A percentile compares a stretch with the other conserved stretches of the same genome.
Conservation (phyloP, 805 yeast species). For the Starmera pachycereana region DNA sequence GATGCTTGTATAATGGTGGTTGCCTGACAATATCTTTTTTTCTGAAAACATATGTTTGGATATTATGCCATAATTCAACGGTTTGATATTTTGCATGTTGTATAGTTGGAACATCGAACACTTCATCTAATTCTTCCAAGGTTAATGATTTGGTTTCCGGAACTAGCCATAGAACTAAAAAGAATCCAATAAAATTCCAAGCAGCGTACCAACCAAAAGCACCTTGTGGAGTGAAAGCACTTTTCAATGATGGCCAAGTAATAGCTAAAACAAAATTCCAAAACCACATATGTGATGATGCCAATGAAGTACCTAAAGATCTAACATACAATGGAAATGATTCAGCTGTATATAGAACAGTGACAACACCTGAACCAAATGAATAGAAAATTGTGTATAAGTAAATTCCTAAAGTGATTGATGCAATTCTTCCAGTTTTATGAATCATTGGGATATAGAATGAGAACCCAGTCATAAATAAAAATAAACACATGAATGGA, state of each 20-base stretch:
- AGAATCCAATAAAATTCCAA: constrained; percentile 66
- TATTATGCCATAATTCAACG: constrained; percentile 24
- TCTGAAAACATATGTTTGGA: constrained; percentile 31
- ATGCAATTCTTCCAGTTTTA: constrained; percentile 47
- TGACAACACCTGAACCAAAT: constrained; percentile 84
- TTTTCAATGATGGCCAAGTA: constrained; percentile 68
- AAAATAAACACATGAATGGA: constrained; percentile 51
- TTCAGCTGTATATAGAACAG: constrained; percentile 83
- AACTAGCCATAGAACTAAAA: constrained; percentile 58
- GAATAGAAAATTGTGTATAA: constrained; percentile 66
- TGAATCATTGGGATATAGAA: constrained; percentile 47
- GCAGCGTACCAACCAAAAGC: constrained; percentile 87
- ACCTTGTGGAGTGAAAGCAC: constrained; percentile 66
- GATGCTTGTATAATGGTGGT: constrained; percentile 42
- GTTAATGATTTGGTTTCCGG: constrained; percentile 62
- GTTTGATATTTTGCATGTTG: constrained; percentile 39
- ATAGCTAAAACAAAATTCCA: constrained; percentile 61
- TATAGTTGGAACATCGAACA: constrained; percentile 40
- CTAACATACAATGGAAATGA: constrained; percentile 71
- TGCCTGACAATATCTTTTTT: constrained; percentile 30
- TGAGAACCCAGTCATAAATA: constrained; percentile 57
- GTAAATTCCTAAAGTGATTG: constrained; percentile 66
- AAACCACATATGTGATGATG: constrained; percentile 69
- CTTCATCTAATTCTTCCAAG: constrained; percentile 53
- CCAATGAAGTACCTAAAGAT: constrained; percentile 72